Evolutionary conservation across 495 filamentous ascomycete genomes (phyloP).

Genomic region (Parathielavia hyrcaniae): DNA sequence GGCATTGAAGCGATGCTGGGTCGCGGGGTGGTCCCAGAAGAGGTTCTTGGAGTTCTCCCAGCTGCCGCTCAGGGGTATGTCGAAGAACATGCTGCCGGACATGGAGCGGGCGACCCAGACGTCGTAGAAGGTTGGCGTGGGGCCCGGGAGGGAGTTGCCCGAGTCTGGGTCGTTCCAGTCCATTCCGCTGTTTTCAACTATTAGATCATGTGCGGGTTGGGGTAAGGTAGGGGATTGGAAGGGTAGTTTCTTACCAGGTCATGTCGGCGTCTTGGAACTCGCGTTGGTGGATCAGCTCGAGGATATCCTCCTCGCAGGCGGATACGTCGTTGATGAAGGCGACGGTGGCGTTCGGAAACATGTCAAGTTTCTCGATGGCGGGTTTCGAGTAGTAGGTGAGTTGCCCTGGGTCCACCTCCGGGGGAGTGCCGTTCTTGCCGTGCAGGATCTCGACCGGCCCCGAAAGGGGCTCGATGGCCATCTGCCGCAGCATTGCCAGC

Average conservation of each 20-base stretch:
- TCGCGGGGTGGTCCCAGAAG: slow-evolving; percentile 39
- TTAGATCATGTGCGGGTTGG: too few species aligned
- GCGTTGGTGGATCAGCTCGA: slow-evolving; percentile 47
- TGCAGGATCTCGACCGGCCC: not conserved
- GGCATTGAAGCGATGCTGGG: slow-evolving; percentile 25
- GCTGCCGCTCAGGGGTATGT: slow-evolving; percentile 35
- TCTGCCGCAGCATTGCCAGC: slow-evolving; percentile 44
- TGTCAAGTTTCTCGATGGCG: not conserved
- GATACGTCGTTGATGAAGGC: slow-evolving; percentile 48
- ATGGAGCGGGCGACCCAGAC: slow-evolving; percentile 46
- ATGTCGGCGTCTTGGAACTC: slow-evolving; percentile 42
- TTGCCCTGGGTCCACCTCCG: not conserved
- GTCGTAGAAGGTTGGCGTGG: slow-evolving; percentile 45
- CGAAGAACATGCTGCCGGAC: slow-evolving; percentile 47
- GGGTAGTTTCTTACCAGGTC: slow-evolving; percentile 31
- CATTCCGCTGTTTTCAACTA: slow-evolving; percentile 29
- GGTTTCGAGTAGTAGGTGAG: not conserved
- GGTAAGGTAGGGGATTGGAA: too few species aligned
- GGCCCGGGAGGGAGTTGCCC: slow-evolving; percentile 23
- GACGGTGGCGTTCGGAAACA: slow-evolving; percentile 32
- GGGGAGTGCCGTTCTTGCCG: too few species aligned
- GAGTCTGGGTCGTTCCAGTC: slow-evolving; percentile 42
- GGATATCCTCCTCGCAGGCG: slow-evolving; percentile 45
- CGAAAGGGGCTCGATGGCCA: slow-evolving; percentile 39
- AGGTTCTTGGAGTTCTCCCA: slow-evolving; percentile 41